Conservation (phyloP, 331 rosid species). For the Malus hybrid region DNA sequence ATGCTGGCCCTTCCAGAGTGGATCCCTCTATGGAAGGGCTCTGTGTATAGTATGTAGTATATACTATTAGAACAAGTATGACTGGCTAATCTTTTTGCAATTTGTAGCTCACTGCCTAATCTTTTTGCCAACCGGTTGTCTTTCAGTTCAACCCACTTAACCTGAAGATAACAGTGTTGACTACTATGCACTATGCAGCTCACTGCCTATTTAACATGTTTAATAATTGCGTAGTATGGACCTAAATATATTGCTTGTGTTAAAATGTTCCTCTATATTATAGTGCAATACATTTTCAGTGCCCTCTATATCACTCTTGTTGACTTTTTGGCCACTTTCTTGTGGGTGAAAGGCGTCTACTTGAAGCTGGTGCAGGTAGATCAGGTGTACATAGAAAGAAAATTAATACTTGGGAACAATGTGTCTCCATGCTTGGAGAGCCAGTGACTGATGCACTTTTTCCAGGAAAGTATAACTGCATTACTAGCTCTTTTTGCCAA, state of each 20-base stretch:
- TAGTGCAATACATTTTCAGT: neutral
- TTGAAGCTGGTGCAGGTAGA: constrained; percentile 26
- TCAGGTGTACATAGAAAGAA: constrained; percentile 31
- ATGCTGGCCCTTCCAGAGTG: neutral
- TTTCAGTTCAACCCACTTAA: neutral
- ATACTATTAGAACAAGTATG: neutral
- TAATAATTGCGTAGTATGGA: neutral
- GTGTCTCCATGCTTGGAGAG: constrained; percentile 31
- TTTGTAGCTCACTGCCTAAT: neutral
- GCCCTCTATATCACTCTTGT: neutral
- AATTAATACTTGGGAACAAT: constrained; percentile 30
- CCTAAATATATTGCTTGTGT: neutral
- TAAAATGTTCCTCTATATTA: neutral
- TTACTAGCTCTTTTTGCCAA: constrained; percentile 47
- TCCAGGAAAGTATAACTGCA: constrained; percentile 20
- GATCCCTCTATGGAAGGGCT: neutral
- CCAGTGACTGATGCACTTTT: constrained; percentile 24
- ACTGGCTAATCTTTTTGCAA: neutral
- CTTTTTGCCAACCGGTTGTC: too few relatives aligned
- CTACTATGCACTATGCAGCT: neutral
- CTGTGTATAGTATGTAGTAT: neutral
- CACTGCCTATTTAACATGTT: neutral
- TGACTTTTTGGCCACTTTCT: neutral
- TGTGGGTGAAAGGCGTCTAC: constrained; percentile 30
- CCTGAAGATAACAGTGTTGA: neutral